phyloP scores from a whole-genome alignment of 306 rosid genomes.

The Benincasa hispida region DNA sequence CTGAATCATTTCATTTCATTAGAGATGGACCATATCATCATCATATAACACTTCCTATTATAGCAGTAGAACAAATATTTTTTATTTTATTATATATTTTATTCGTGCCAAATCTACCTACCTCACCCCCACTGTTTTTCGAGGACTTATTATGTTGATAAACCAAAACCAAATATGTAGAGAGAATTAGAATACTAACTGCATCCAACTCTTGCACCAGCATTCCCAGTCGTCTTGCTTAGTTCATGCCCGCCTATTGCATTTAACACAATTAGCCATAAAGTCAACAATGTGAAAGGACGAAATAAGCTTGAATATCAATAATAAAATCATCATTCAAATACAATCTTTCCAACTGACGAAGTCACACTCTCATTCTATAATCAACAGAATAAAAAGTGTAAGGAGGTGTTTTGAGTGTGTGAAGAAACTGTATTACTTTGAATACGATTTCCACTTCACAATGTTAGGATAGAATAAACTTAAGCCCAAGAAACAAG shows the following conservation, averaged over 20 bases:
- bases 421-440: neutral
- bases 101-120: neutral
- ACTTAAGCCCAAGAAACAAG: neutral
- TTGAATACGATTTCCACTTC: neutral
- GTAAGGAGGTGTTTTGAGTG: neutral
- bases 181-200: conserved; percentile 22
- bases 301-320: neutral
- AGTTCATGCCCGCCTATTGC: conserved; percentile 59
- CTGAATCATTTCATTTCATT: neutral
- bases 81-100: no score
- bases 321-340: neutral
- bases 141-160: neutral
- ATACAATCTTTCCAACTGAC: neutral
- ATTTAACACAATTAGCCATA: neutral
- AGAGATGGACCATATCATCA: neutral
- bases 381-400: neutral
- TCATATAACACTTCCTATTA: neutral
- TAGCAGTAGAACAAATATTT: neutral
- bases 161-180: neutral
- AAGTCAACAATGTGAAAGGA: neutral
- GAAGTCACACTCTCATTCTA: neutral
- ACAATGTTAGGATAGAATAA: neutral
- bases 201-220: conserved; percentile 63
- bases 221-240: conserved; percentile 62
- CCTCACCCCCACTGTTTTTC: neutral